Evolutionary conservation across 441 rosid genomes (phyloP).

Genomic region (Populus hybrid): DNA sequence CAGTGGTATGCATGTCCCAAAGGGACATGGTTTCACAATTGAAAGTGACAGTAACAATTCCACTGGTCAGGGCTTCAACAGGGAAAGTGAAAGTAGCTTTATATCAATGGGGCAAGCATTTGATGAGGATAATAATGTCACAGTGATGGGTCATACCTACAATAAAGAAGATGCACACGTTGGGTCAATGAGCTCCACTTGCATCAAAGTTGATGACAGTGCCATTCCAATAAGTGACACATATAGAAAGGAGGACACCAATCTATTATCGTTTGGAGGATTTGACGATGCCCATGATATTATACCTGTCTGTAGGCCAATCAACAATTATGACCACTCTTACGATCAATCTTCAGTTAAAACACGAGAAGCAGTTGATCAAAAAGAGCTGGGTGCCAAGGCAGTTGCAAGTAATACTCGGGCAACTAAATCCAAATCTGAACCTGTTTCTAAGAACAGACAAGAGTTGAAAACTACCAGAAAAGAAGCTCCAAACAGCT

Average conservation of each 20-base stretch:
- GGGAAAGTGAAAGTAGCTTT: constrained; percentile 35
- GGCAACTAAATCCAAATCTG: constrained; percentile 35
- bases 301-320: constrained; percentile 37
- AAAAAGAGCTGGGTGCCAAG: constrained; percentile 31
- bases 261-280: constrained; percentile 58
- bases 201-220: constrained; percentile 37
- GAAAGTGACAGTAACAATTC: constrained; percentile 37
- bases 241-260: constrained; percentile 45
- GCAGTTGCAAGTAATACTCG: constrained; percentile 25
- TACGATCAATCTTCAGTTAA: constrained; percentile 33
- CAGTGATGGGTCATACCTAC: constrained; percentile 50
- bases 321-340: constrained; percentile 40
- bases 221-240: constrained; percentile 30
- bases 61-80: constrained; percentile 33
- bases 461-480: constrained; percentile 39
- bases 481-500: constrained; percentile 58
- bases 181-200: constrained; percentile 45
- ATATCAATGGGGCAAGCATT: constrained; percentile 32
- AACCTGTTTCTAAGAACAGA: constrained; percentile 46
- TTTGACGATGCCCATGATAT: constrained; percentile 57
- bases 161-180: constrained; percentile 36
- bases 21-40: constrained; percentile 40
- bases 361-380: constrained; percentile 24
- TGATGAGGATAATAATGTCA: constrained; percentile 42
- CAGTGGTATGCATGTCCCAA: constrained; percentile 30